These are phyloP conservation scores for Trypanosoma avium DNA, from an alignment of 208 protist genomes.

Conservation along the genomic window DNA sequence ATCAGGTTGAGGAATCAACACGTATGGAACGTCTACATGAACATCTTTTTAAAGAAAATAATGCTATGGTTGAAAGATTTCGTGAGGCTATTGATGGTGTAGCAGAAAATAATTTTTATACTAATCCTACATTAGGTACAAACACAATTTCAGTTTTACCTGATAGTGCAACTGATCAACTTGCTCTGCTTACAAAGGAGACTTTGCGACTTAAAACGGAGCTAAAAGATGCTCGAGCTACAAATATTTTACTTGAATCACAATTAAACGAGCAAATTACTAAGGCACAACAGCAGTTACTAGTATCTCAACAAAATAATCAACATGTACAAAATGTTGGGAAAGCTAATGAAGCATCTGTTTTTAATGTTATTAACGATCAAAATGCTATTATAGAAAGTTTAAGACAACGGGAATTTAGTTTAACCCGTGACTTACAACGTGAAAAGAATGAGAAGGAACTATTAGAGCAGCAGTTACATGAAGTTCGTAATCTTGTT, in stretches of 20 bases:
- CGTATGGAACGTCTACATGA: slow-evolving; percentile 86
- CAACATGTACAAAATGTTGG: background rate
- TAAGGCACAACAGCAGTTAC: slow-evolving; percentile 37
- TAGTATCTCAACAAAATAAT: background rate
- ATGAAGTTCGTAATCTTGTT: slow-evolving; percentile 36
- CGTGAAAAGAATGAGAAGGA: slow-evolving; percentile 39
- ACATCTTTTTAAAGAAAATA: slow-evolving; percentile 83
- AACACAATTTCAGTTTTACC: background rate
- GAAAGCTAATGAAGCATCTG: slow-evolving; percentile 5
- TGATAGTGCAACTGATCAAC: slow-evolving; percentile 40
- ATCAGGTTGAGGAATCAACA: slow-evolving; percentile 71
- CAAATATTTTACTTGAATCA: slow-evolving; percentile 72
- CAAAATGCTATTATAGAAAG: slow-evolving; percentile 80
- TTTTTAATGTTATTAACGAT: slow-evolving; percentile 61
- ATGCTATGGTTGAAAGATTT: slow-evolving; percentile 79
- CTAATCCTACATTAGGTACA: background rate
- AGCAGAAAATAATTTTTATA: slow-evolving; percentile 28
- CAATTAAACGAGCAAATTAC: slow-evolving; percentile 59
- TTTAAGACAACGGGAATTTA: slow-evolving; percentile 68
- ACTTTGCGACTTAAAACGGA: slow-evolving; percentile 66
- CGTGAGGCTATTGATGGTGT: slow-evolving; percentile 68
- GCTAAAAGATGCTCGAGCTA: slow-evolving; percentile 53
- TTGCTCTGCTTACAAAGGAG: slow-evolving; percentile 65
- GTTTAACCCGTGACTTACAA: slow-evolving; percentile 61
- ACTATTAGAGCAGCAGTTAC: slow-evolving; percentile 41